Conservation (phyloP, 352 stramenopile species). For the Globisporangium cederbergense region DNA sequence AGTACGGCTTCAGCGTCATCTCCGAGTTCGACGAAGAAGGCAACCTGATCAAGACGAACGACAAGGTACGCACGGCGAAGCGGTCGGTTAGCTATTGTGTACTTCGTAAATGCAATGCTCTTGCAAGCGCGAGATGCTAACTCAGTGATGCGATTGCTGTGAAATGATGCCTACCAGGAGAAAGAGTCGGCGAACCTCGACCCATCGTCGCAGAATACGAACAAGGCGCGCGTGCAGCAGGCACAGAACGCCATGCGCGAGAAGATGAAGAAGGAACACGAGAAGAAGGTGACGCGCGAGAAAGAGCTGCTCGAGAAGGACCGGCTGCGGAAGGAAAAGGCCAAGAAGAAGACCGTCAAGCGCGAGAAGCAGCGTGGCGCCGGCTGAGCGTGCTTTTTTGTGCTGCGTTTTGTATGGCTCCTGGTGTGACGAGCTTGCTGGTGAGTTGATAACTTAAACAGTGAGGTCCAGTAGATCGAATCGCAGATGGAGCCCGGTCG, state of each 20-base stretch:
- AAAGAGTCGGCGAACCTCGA: constrained; percentile 30
- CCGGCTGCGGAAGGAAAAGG: constrained; percentile 48
- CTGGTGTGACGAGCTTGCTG: background rate
- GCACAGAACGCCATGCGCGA: constrained; percentile 33
- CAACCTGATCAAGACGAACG: constrained; percentile 73
- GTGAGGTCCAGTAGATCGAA: background rate
- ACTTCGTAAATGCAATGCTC: background rate
- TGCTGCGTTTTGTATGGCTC: background rate
- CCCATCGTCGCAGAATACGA: constrained; percentile 35
- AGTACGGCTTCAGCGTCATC: constrained; percentile 75
- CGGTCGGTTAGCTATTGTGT: too few relatives aligned
- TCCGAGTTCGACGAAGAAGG: constrained; percentile 84
- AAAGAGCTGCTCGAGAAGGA: constrained; percentile 53
- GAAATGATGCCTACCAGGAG: constrained; percentile 19
- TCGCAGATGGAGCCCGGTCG: background rate
- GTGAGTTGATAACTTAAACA: background rate
- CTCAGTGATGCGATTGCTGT: background rate
- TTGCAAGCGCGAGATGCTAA: background rate
- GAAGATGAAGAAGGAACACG: constrained; percentile 59
- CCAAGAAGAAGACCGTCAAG: constrained; percentile 55
- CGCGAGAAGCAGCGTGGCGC: constrained; percentile 54
- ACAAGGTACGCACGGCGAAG: constrained; percentile 35
- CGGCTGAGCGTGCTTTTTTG: constrained; percentile 19
- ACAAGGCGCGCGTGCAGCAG: constrained; percentile 39
- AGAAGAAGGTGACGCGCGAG: constrained; percentile 48